Base-by-base conservation (phyloP, 2,329 filamentous ascomycete genomes). In the Exutisphaerella laricina region DNA sequence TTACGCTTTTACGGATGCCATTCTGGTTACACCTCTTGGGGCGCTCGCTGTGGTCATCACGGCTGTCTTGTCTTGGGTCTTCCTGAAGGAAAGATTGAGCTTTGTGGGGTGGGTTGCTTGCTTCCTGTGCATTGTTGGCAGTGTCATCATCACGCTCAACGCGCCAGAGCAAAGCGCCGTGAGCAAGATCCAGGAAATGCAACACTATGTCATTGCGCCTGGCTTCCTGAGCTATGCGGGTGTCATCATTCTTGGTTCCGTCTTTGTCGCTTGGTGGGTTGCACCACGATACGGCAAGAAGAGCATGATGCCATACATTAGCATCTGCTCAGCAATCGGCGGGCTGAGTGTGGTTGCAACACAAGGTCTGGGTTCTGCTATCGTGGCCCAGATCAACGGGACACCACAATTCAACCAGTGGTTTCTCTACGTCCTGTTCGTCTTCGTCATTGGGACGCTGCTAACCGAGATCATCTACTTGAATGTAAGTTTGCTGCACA, bases 261-360 rank as follows among this genome's bases (percentile, higher is more conserved):
- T 70, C 8, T 77, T 88, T 49, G 79, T 85, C 25, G 88, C 88
- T 1, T 67, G 92, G 35, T 97, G 83, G 75, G 82, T 79, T 30
- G 92, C 80, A 0, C 92, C 92, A 12, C 78, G 84, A 58, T 98
- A 90, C 63, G 92, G 89, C 36, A 96, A 94, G 70, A 90, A 88
- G 74, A 90, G 85, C 60, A 97, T 98, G 92, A 75, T 98, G 65
- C 88, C 97, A 23, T 97, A 98, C 67, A 80, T 98, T 55, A 89
- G 84, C 56, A 90, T 98, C 56, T 98, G 92, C 75, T 95, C 88
- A 69, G 78, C 94, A 73, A 81, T 97, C 48, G 92, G 92, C 51
- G 92, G 89, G 1, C 71, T 97, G 60, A 96, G 88, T 67, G 92
- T 97, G 6, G 92, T 97, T 41, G 85, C 88, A 12, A 97, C 89